phyloP scores from a whole-genome alignment of 108 stramenopile species.

The Nitzschia sp. region DNA sequence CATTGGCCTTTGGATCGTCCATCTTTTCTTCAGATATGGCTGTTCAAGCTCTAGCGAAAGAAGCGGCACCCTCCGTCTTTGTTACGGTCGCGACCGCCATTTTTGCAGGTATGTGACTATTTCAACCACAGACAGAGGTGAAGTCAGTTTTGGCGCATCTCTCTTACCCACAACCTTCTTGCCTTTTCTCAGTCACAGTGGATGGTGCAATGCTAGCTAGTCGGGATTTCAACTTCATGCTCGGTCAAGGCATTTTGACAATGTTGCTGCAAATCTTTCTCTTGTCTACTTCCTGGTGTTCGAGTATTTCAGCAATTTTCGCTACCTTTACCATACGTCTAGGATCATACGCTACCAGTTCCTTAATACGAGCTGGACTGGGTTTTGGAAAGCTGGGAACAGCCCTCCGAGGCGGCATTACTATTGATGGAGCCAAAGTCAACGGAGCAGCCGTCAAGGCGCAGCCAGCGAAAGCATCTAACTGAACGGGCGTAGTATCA shows the following conservation, averaged over 20 bases:
- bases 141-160: too few species aligned
- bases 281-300: constrained; percentile 37
- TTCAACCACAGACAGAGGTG: too few species aligned
- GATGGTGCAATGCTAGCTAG: constrained; percentile 83
- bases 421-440: background rate
- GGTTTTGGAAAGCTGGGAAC: constrained; percentile 58
- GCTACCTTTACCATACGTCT: constrained; percentile 62
- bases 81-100: constrained; percentile 64
- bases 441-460: background rate
- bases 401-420: constrained; percentile 20
- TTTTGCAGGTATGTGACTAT: constrained; percentile 42
- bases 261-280: constrained; percentile 57
- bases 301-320: constrained; percentile 45
- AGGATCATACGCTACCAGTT: constrained; percentile 50
- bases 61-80: constrained; percentile 66
- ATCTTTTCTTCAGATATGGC: constrained; percentile 60
- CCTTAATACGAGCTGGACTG: constrained; percentile 31
- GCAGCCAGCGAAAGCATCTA: too few species aligned
- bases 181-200: constrained; percentile 40
- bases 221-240: constrained; percentile 80
- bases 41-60: constrained; percentile 59
- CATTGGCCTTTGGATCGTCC: constrained; percentile 48
- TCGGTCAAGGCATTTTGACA: constrained; percentile 48
- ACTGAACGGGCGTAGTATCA: too few species aligned
- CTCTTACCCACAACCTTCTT: too few species aligned